phyloP scores from a whole-genome alignment of 495 filamentous ascomycete genomes.

The Aspergillus sparsus region DNA sequence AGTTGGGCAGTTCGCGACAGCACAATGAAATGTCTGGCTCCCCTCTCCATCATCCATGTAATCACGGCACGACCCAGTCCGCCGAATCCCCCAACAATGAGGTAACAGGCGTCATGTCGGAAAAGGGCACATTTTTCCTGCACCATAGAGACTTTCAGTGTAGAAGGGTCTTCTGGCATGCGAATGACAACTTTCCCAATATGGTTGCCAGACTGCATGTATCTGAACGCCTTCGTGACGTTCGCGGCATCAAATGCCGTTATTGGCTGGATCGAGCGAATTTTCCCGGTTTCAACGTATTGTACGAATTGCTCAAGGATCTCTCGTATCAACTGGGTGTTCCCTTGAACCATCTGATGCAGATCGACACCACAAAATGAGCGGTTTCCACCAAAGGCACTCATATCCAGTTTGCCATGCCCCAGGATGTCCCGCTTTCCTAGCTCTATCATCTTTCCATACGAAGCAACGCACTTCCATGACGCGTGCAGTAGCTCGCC shows the following conservation, averaged over 20 bases:
- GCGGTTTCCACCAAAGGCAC: slow-evolving; percentile 40
- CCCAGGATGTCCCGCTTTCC: slow-evolving; percentile 30
- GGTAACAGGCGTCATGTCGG: slow-evolving; percentile 33
- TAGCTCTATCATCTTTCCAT: slow-evolving; percentile 56
- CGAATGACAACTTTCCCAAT: slow-evolving; percentile 36
- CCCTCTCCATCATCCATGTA: slow-evolving; percentile 56
- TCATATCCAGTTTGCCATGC: slow-evolving; percentile 29
- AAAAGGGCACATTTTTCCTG: slow-evolving; percentile 13
- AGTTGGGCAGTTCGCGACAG: slow-evolving; percentile 28
- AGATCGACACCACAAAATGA: slow-evolving; percentile 33
- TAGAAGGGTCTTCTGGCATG: slow-evolving; percentile 16
- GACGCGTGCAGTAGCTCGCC: slow-evolving; percentile 49
- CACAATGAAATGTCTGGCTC: slow-evolving; percentile 57
- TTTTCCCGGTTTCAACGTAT: not conserved
- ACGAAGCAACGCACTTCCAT: slow-evolving; percentile 55
- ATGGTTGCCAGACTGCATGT: slow-evolving; percentile 47
- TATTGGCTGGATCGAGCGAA: slow-evolving; percentile 22
- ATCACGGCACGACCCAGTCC: slow-evolving; percentile 59
- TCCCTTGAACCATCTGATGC: not conserved
- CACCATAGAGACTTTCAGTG: slow-evolving; percentile 13
- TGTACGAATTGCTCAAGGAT: not conserved
- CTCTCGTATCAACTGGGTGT: not conserved
- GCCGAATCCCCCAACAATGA: slow-evolving; percentile 53
- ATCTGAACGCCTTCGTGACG: slow-evolving; percentile 49
- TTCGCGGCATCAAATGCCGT: slow-evolving; percentile 42